These are phyloP conservation scores for Colletotrichum plurivorum DNA, from an alignment of 2,329 filamentous ascomycete genomes.

Conservation along the genomic window DNA sequence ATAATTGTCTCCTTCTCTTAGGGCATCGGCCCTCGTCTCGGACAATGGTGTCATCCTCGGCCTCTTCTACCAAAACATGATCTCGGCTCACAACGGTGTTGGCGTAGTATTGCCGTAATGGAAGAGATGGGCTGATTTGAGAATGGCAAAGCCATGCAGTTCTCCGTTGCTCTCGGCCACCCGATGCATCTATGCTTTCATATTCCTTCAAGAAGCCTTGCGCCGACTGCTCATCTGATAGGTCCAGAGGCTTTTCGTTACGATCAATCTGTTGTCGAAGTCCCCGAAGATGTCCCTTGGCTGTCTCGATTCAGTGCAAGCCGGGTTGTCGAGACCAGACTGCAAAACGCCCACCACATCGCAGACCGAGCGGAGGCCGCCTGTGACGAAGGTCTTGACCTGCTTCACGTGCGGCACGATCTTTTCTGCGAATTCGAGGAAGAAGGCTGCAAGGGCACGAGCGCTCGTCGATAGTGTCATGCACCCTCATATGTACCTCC, in stretches of 20 bases:
- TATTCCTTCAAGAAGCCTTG: neutral
- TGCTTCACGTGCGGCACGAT: conserved; percentile 56
- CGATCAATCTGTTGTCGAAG: neutral
- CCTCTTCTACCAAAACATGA: no score
- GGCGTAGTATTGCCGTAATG: neutral
- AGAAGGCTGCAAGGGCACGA: conserved; percentile 69
- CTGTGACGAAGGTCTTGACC: conserved; percentile 71
- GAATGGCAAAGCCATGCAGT: neutral
- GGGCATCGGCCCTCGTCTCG: neutral
- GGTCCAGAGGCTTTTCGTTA: neutral
- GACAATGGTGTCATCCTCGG: neutral
- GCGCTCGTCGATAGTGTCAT: conserved; percentile 65
- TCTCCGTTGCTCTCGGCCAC: neutral
- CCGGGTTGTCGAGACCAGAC: conserved; percentile 65
- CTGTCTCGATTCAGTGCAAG: conserved; percentile 45
- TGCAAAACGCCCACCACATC: conserved; percentile 71
- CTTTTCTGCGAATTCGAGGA: conserved; percentile 70
- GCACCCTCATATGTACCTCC: conserved; percentile 72
- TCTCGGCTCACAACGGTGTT: no score
- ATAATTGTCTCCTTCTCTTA: neutral
- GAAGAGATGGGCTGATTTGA: neutral
- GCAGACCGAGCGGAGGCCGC: conserved; percentile 67
- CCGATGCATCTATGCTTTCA: neutral
- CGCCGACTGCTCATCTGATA: neutral
- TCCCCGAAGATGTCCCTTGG: neutral